Evolutionary conservation across 2,329 filamentous ascomycete species (phyloP), one percentile per base, ranked within the genome.

Genomic region (Arthrobotrys iridis): DNA sequence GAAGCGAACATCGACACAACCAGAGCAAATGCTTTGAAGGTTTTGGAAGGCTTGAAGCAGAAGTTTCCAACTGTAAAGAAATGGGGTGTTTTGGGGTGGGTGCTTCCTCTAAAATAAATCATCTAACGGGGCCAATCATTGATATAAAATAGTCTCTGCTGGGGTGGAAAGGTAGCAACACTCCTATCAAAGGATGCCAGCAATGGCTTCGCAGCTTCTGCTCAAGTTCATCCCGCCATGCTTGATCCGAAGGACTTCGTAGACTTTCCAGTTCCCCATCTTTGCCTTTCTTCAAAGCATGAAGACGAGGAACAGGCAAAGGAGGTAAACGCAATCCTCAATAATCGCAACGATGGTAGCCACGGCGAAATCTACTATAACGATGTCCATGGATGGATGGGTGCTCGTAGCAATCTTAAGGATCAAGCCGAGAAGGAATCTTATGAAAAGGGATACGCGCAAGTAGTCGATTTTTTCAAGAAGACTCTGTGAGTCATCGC

Each of bases 61-160:
- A 74, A 67, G 22, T 67, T 46, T 22, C 70, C 70, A 13, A 37
- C 52, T 5, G 62, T 74, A 7, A 62, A 46, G 33, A 67, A 43
- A 18, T 74, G 70, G 70, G 70, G 70, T 20, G 26, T 74, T n/a
- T 74, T 74, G 45, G 70, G 70, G 70, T 74, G 58, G 8, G 55
- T 8, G 20, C 33, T 6, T 8, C 18, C 11, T 15, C 30, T 28
- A n/a, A 5, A 60, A 40, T 2, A 33, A 33, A 11, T 11, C 8
- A 20, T 15, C 43, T 37, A 15, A 2, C 13, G 15, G 30, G 5
- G 6, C n/a, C 22, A 35, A 48, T 24, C 2, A 41, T 6, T 28
- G 1, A 26, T 11, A n/a, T 7, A 26, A 35, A 15, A n/a, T 33
- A 73, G 68, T 7, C 45, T 74, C n/a, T 74, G 70, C 28, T 74